phyloP scores from a whole-genome alignment of 768 basidiomycete genomes.

The Tylopilus rubrobrunneus region DNA sequence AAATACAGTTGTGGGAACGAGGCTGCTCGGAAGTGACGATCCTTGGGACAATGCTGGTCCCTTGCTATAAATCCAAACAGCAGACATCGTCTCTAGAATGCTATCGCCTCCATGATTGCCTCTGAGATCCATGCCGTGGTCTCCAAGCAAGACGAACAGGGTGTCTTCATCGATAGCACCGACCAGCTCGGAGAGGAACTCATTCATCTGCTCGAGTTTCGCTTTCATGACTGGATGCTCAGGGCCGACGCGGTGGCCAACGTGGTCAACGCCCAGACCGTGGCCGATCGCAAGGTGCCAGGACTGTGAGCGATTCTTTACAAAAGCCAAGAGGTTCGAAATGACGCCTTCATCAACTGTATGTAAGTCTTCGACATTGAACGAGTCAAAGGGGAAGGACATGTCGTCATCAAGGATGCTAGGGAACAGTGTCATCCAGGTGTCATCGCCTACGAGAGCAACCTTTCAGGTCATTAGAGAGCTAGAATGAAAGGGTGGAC shows the following conservation, averaged over 20 bases:
- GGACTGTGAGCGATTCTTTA: constrained; percentile 45
- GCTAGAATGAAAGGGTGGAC: not conserved
- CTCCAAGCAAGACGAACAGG: constrained; percentile 85
- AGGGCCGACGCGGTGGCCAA: constrained; percentile 91
- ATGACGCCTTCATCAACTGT: constrained; percentile 93
- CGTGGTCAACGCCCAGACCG: constrained; percentile 94
- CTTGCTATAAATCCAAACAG: constrained; percentile 92
- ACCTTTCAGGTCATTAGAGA: constrained; percentile 40
- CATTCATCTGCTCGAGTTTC: constrained; percentile 88
- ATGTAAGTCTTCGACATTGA: constrained; percentile 98
- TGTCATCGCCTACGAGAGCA: constrained; percentile 95
- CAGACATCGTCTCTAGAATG: constrained; percentile 77
- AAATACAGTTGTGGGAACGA: constrained; percentile 55
- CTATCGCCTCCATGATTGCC: constrained; percentile 97
- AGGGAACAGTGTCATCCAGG: constrained; percentile 91
- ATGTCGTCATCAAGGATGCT: constrained; percentile 65
- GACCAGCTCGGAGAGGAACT: constrained; percentile 70
- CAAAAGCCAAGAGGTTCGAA: constrained; percentile 74
- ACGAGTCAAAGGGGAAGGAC: constrained; percentile 88
- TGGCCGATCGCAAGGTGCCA: constrained; percentile 94
- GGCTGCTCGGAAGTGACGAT: constrained; percentile 40
- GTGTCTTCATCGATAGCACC: constrained; percentile 79
- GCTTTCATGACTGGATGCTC: constrained; percentile 80
- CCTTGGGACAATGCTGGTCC: constrained; percentile 43
- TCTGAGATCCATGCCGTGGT: constrained; percentile 94